phyloP scores from a whole-genome alignment of 2,329 filamentous ascomycete species.

The Claviceps monticola region DNA sequence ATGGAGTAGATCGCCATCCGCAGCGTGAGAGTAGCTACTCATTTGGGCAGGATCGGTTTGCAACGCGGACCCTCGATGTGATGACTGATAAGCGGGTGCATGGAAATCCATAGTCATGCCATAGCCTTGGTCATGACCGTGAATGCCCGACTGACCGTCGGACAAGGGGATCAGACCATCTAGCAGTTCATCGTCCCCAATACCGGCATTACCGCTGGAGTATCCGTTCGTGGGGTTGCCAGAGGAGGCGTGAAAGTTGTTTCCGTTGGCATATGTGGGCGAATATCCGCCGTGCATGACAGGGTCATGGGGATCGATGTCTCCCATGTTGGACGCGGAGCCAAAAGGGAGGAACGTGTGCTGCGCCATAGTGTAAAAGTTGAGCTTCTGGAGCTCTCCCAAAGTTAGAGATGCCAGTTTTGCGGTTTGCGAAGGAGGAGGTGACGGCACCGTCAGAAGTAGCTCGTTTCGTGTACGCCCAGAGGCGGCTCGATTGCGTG shows the following conservation, averaged over 20 bases:
- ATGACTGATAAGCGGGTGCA: slow-evolving; percentile 37
- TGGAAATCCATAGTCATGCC: slow-evolving; percentile 44
- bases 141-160: slow-evolving; percentile 35
- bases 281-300: slow-evolving; percentile 51
- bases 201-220: slow-evolving; percentile 62
- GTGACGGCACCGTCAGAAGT: slow-evolving; percentile 4
- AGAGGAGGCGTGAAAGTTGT: slow-evolving; percentile 41
- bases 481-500: slow-evolving; percentile 1
- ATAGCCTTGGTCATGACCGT: slow-evolving; percentile 42
- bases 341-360: slow-evolving; percentile 43
- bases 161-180: slow-evolving; percentile 52
- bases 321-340: slow-evolving; percentile 38
- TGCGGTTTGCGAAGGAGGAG: slow-evolving; percentile 3
- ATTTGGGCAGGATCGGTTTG: slow-evolving; percentile 56
- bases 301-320: slow-evolving; percentile 76
- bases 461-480: slow-evolving; percentile 1
- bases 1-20: slow-evolving; percentile 81
- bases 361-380: slow-evolving; percentile 32
- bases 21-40: slow-evolving; percentile 78
- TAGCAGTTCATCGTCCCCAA: slow-evolving; percentile 78
- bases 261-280: slow-evolving; percentile 38
- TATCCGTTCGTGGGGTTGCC: slow-evolving; percentile 55
- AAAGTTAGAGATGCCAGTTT: slow-evolving; percentile 6
- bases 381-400: slow-evolving; percentile 8
- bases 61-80: slow-evolving; percentile 41